Evolutionary conservation across 2,329 filamentous ascomycete species (phyloP), one percentile per base, ranked within the genome.

Genomic region (Botrytis aclada): DNA sequence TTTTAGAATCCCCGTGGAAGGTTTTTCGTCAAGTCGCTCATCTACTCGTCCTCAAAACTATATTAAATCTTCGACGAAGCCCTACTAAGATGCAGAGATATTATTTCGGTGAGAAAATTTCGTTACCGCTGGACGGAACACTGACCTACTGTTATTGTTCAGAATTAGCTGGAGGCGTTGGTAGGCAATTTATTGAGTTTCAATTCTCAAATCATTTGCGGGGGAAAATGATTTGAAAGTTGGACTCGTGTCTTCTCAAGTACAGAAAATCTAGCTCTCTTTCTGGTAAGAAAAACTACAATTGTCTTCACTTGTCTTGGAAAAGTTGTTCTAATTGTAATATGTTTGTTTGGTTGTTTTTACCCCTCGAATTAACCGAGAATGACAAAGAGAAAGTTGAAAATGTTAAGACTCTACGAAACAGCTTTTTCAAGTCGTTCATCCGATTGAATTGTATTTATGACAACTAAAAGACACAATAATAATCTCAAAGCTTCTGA

Each of bases 121-220:
- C 2, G 10, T 25, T 7, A 16, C 47, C 12, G 5, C 25, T 51
- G 12, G 5, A n/a, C 12, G 12, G 47, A 51, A 14, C 14, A 51
- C 10, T 14, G 1, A 2, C 0, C 4, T 51, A 14, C 1, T 3
- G 12, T 14, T 7, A 4, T 51, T n/a, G 5, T 3, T 51, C 4
- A 51, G 4, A 51, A n/a, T 51, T 2, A 45, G 12, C 47, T 51
- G 25, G 25, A 51, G 22, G 10, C 47, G 10, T 10, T 51, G 9
- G 5, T 25, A 12, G 3, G 22, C 22, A 14, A 51, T 51, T 25
- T 14, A 6, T 51, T n/a, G 47, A 47, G 45, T 10, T 10, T 25
- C 1, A 51, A 51, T 14, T n/a, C n/a, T 5, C 10, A 51, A 14
- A 14, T 1, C 47, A n/a, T 14, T n/a, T 51, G 47, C 16, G n/a